Percentiles rank a stretch among this genome's conserved stretches.
These are phyloP conservation scores for Prunus dulcis DNA, from an alignment of 306 rosid species.

Conservation along the genomic window DNA sequence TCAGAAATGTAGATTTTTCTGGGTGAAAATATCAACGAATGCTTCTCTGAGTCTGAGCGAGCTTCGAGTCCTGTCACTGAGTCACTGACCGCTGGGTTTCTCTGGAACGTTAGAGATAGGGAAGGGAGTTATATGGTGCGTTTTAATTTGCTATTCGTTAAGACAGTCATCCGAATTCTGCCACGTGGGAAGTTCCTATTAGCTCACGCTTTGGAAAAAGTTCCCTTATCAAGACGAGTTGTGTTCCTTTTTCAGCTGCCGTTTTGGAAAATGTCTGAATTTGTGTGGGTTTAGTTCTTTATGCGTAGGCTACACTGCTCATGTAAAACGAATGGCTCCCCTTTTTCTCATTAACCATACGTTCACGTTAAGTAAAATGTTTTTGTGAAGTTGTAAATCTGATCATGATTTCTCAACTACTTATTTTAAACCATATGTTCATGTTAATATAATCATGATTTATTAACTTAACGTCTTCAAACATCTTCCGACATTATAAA, in stretches of 20 bases:
- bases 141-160: conserved; percentile 33
- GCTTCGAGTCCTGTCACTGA: background rate
- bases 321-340: background rate
- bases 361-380: too few species aligned
- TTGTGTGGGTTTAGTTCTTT: background rate
- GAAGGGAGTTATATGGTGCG: conserved; percentile 25
- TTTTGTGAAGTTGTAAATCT: too few species aligned
- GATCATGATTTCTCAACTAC: too few species aligned
- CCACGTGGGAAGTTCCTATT: conserved; percentile 25
- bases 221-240: conserved; percentile 26
- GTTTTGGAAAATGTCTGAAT: background rate
- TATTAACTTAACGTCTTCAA: too few species aligned
- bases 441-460: too few species aligned
- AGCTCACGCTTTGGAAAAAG: background rate
- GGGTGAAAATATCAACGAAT: background rate
- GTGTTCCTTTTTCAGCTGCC: background rate
- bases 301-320: background rate
- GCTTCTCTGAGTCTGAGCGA: background rate
- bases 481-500: too few species aligned
- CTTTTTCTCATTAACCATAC: too few species aligned
- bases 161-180: conserved; percentile 26
- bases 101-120: conserved; percentile 17
- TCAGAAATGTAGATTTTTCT: background rate
- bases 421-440: too few species aligned
- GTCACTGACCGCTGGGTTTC: background rate